Evolutionary conservation across 2,329 filamentous ascomycete genomes (phyloP).

Genomic region (Sarocladium kiliense): DNA sequence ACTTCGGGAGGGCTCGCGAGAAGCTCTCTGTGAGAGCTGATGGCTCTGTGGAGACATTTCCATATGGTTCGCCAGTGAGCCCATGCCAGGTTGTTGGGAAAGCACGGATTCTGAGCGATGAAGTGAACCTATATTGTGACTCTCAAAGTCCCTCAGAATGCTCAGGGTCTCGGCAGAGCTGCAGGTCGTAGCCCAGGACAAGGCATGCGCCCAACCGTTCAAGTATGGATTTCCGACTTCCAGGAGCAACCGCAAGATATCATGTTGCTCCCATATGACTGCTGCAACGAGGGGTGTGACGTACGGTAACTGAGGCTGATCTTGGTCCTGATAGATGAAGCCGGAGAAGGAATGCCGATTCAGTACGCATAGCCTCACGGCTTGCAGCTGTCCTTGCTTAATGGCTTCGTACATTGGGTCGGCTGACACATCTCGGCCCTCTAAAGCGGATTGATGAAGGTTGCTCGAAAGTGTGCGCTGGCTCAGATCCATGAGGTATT

Average conservation of each 20-base stretch:
- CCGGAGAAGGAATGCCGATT: background rate
- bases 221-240: constrained; percentile 15
- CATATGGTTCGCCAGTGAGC: background rate
- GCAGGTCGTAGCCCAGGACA: constrained; percentile 16
- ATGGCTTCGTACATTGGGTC: constrained; percentile 24
- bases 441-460: constrained; percentile 10
- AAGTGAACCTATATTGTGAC: background rate
- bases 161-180: constrained; percentile 15
- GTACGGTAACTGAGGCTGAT: background rate
- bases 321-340: background rate
- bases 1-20: background rate
- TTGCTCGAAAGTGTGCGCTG: constrained; percentile 17
- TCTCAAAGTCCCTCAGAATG: constrained; percentile 11
- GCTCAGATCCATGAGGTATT: constrained; percentile 22
- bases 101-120: background rate
- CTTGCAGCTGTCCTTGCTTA: constrained; percentile 18
- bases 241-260: constrained; percentile 19
- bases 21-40: background rate
- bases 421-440: constrained; percentile 21
- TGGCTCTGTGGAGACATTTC: background rate
- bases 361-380: constrained; percentile 7
- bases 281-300: constrained; percentile 23
- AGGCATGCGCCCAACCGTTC: constrained; percentile 16
- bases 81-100: background rate
- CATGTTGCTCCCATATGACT: constrained; percentile 20